These are phyloP conservation scores for Phytophthora europaea DNA, from an alignment of 352 stramenopile genomes.

Conservation along the genomic window DNA sequence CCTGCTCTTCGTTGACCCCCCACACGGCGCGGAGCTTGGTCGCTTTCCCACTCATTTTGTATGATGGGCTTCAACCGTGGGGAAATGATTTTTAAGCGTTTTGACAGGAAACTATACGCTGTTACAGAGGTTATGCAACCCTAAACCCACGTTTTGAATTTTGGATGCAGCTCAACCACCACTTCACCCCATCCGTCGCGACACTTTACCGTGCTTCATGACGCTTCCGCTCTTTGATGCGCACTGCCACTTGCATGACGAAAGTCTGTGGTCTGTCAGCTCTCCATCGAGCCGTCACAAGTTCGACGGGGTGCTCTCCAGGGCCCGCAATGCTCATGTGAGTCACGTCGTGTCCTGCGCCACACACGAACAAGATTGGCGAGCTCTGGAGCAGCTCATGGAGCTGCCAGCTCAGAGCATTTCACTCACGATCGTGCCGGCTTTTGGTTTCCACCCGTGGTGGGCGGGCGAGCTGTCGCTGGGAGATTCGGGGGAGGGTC, in stretches of 20 bases:
- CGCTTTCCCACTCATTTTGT: conserved; percentile 36
- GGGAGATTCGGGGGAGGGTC: conserved; percentile 20
- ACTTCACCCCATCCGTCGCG: neutral
- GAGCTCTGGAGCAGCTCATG: conserved; percentile 56
- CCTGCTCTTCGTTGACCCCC: conserved; percentile 30
- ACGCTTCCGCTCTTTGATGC: conserved; percentile 56
- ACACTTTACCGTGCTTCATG: conserved; percentile 28
- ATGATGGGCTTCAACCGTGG: conserved; percentile 8
- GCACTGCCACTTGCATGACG: conserved; percentile 82
- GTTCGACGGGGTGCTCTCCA: conserved; percentile 47
- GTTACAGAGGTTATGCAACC: conserved; percentile 1
- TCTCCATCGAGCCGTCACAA: conserved; percentile 23
- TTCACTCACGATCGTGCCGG: conserved; percentile 48
- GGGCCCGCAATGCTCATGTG: conserved; percentile 47
- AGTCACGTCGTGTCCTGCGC: conserved; percentile 70
- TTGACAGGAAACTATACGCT: conserved; percentile 23
- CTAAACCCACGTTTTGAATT: neutral
- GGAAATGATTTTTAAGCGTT: conserved; percentile 22
- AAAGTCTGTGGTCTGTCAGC: conserved; percentile 32
- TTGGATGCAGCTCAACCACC: conserved; percentile 10
- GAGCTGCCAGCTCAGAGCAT: conserved; percentile 1
- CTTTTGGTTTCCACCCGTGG: conserved; percentile 86
- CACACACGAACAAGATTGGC: conserved; percentile 74
- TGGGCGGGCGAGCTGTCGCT: conserved; percentile 47
- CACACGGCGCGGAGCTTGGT: conserved; percentile 33